phyloP scores from a whole-genome alignment of 2,329 filamentous ascomycete genomes.

The Thermochaetoides dissita region DNA sequence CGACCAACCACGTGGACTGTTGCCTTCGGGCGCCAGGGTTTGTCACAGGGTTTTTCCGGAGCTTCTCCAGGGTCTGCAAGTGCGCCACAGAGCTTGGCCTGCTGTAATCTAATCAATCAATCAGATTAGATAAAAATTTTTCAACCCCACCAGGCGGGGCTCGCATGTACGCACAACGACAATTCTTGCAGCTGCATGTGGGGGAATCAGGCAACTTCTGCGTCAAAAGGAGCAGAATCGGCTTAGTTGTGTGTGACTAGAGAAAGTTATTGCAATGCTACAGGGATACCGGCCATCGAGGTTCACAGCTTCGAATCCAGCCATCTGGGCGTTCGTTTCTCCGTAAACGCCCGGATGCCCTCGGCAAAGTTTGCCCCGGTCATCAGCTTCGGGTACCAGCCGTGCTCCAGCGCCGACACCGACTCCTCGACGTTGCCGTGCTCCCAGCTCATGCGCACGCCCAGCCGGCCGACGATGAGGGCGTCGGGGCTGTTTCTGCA shows the following conservation, averaged over 20 bases:
- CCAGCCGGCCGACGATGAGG: slow-evolving; percentile 56
- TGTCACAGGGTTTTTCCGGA: neutral
- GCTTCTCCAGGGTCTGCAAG: too few relatives aligned
- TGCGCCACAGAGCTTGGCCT: too few relatives aligned
- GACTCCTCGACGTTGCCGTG: slow-evolving; percentile 19
- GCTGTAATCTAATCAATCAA: slow-evolving; percentile 9
- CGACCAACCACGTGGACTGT: neutral
- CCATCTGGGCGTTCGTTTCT: slow-evolving; percentile 17
- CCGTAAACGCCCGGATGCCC: slow-evolving; percentile 17
- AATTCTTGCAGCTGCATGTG: slow-evolving; percentile 3
- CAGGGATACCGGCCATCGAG: too few relatives aligned
- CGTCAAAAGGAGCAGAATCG: too few relatives aligned
- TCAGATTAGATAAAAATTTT: slow-evolving; percentile 9
- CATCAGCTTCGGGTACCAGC: slow-evolving; percentile 15
- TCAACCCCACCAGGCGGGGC: neutral
- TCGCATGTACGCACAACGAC: slow-evolving; percentile 2
- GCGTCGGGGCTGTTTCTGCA: slow-evolving; percentile 59
- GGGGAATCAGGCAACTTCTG: neutral
- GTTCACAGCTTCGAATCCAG: slow-evolving; percentile 14
- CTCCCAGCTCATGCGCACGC: slow-evolving; percentile 61
- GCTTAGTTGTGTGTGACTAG: too few relatives aligned
- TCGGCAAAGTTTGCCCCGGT: slow-evolving; percentile 17
- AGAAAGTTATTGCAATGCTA: too few relatives aligned
- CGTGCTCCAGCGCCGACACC: slow-evolving; percentile 11
- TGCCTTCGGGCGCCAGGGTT: neutral